Evolutionary conservation across 2,329 filamentous ascomycete species (phyloP), one percentile per base, ranked within the genome.

Genomic region (Leptodontidium sp.): DNA sequence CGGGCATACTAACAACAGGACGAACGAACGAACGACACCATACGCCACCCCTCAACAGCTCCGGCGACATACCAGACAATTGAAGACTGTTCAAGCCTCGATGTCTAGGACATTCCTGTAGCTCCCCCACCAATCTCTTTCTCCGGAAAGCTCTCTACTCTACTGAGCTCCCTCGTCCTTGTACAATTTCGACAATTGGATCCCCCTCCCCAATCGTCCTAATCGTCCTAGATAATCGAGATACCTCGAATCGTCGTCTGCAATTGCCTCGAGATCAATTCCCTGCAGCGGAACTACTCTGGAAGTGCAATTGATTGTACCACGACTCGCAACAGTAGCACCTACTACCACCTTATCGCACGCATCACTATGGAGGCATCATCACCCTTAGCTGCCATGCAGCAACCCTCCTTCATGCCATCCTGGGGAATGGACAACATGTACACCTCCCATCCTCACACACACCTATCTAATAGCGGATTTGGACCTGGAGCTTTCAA

Each of bases 301-400:
- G 49, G 61, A 21, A 50, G 29, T 14, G 53, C 67, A 75, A 72
- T 73, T 70, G 66, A 57, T 66, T 65, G 63, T 45, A 70, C 64
- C 32, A 68, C 68, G 15, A 45, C 29, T 50, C 29, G 4, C 57
- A 61, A 55, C 66, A 64, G 66, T 53, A 65, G 43, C 52, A 61
- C 49, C 66, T 24, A 21, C 32, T 55, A 52, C 53, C 35, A 49
- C 55, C 55, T 66, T 58, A 65, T 63, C 53, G 17, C 47, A 61
- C 47, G 53, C 62, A 71, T 73, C 75, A 83, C 61, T 78, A 98
- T 98, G 93, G 94, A 97, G 82, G 91, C 92, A 73, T 98, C 95
- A 55, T 98, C 96, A 76, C 96, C 96, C 58, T 84, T 98, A 79
- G 95, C 95, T 81, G 94, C 95, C 67, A 92, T 98, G 90, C 93